Evolutionary conservation across 2,329 filamentous ascomycete genomes (phyloP).

Genomic region (Aspergillus clavatus): DNA sequence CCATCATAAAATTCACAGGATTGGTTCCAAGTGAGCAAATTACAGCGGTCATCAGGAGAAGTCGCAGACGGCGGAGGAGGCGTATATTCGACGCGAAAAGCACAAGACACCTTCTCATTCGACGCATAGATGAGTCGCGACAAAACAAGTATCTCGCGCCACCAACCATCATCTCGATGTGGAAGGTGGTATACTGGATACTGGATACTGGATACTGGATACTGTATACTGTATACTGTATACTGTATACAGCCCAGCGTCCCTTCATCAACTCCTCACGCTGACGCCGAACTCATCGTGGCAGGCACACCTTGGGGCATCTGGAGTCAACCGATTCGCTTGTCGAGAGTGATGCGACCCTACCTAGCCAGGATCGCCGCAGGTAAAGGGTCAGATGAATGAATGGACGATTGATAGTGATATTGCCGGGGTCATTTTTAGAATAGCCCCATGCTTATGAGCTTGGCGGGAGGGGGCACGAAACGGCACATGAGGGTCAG

Average conservation of each 20-base stretch:
- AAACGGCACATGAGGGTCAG: background rate
- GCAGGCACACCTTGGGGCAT: no score
- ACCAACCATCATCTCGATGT: constrained; percentile 4
- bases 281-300: no score
- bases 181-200: constrained; percentile 11
- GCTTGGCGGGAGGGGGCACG: background rate
- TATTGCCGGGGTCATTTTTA: background rate
- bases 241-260: background rate
- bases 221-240: background rate
- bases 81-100: no score
- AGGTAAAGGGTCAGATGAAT: background rate
- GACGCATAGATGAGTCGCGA: constrained; percentile 6
- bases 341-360: background rate
- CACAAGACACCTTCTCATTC: constrained; percentile 1
- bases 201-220: background rate
- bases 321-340: background rate
- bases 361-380: no score
- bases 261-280: background rate
- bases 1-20: background rate
- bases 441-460: background rate
- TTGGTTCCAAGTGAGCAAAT: background rate
- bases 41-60: constrained; percentile 5
- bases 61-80: no score
- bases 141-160: background rate
- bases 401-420: background rate